A percentile compares a stretch with the other conserved stretches of the same genome.
phyloP scores from a whole-genome alignment of 352 stramenopile species.

The Phytopythium boreale region DNA sequence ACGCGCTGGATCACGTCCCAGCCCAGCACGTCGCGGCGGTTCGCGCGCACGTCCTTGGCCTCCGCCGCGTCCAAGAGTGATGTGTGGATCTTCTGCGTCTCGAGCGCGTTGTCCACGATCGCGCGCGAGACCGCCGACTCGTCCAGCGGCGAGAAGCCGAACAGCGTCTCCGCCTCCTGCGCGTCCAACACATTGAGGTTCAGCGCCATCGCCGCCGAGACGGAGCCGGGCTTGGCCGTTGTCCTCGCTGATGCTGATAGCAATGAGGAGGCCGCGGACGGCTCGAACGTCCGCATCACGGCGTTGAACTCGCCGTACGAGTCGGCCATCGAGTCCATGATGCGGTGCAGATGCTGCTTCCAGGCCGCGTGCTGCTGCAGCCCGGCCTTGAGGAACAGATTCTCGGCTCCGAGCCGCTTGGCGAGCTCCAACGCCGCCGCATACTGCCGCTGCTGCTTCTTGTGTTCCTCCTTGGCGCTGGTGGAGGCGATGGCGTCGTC shows the following conservation, averaged over 20 bases:
- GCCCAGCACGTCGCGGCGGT: conserved; percentile 9
- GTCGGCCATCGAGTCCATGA: conserved; percentile 23
- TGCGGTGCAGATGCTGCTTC: conserved; percentile 25
- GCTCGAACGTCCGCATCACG: neutral
- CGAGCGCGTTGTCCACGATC: conserved; percentile 34
- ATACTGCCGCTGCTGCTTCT: conserved; percentile 10
- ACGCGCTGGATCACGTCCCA: conserved; percentile 37
- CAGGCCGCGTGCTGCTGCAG: conserved; percentile 33
- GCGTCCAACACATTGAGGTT: conserved; percentile 12
- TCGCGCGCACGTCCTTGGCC: neutral
- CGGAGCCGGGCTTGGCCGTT: neutral
- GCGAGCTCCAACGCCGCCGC: conserved; percentile 20
- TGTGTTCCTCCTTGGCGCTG: neutral
- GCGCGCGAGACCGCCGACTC: conserved; percentile 29
- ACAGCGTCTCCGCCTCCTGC: conserved; percentile 31
- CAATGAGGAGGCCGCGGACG: neutral
- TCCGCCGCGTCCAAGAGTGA: neutral
- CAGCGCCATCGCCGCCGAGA: neutral
- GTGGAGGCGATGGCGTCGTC: neutral
- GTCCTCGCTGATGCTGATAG: no score
- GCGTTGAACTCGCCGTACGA: conserved; percentile 2
- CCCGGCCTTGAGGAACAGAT: conserved; percentile 32
- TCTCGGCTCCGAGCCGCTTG: conserved; percentile 33
- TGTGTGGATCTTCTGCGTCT: neutral
- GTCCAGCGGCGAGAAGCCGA: conserved; percentile 28